phyloP scores from a whole-genome alignment of 306 rosid genomes.

The Quercus rubra region DNA sequence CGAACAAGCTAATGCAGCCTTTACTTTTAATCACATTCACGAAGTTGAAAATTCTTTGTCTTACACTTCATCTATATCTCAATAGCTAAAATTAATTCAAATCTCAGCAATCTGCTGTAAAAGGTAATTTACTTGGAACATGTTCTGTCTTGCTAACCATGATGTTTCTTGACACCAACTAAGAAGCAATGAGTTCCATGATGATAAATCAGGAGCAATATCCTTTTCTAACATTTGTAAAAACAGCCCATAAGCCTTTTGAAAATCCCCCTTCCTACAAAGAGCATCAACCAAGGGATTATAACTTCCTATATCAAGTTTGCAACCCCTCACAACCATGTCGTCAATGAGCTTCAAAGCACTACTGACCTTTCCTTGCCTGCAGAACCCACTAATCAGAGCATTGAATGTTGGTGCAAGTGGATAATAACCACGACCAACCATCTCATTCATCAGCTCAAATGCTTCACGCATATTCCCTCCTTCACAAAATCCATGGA shows the following conservation, averaged over 20 bases:
- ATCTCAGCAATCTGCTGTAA: conserved; percentile 20
- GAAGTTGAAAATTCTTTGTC: too few species aligned
- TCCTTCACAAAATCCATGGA: conserved; percentile 40
- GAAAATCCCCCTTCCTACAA: conserved; percentile 53
- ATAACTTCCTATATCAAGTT: conserved; percentile 40
- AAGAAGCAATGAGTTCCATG: conserved; percentile 55
- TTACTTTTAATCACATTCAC: too few species aligned
- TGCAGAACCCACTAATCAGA: conserved; percentile 49
- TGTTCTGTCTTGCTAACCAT: conserved; percentile 22
- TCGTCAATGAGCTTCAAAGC: conserved; percentile 62
- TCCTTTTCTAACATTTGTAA: conserved; percentile 50
- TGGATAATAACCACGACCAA: conserved; percentile 48
- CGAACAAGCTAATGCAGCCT: too few species aligned
- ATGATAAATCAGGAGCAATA: conserved; percentile 41
- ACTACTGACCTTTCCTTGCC: conserved; percentile 46
- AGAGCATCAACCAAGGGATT: conserved; percentile 39
- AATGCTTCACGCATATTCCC: conserved; percentile 52
- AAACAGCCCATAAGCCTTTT: conserved; percentile 43
- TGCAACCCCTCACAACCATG: conserved; percentile 56
- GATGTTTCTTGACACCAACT: conserved; percentile 33
- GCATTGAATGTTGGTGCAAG: conserved; percentile 54
- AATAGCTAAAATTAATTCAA: not conserved
- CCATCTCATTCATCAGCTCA: conserved; percentile 67
- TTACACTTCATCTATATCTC: too few species aligned
- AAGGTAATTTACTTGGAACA: conserved; percentile 17